Base-by-base conservation (phyloP, 805 yeast genomes). In the Peterozyma xylosa region DNA sequence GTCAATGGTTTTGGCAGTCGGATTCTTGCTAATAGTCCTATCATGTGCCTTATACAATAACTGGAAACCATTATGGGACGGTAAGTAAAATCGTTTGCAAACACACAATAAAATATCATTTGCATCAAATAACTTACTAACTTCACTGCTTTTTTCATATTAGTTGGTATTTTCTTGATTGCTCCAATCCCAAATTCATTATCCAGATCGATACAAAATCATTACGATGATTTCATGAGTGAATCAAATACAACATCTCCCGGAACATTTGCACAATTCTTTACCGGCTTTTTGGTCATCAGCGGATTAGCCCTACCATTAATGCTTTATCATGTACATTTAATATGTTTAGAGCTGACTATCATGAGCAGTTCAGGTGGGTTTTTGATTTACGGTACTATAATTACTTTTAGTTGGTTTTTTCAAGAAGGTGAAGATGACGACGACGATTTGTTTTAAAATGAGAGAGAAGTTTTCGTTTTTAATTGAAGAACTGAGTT, bases 1-100 rank as follows among this genome's bases (percentile, higher is more conserved):
- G 30, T 78, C 91, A 14, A 68, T 82, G 37, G 75, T 90, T 37
- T 73, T 91, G 37, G 91, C 98, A 2, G 71, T 88, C 53, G 99
- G 99, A 13, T 90, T 91, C 55, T 74, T 91, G 29, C 73, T 90
- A 52, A 93, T 90, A 38, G 83, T 91, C 29, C 70, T 93, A 35
- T 85, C 96, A 43, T 88, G 96, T 53, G 91, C 91, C 3, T 70
- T 93, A 18, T 87, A 75, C 66, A 80, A 84, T 45, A 90, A 89
- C 62, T 93, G 96, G 90, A 79, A 82, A 53, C 97, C 99, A 38
- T 71, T 91, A 51, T 76, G 81, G 38, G 93, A 85, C 51, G 73
- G 76, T 72, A 51, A 38, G 76, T 69, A 34, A 9, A 7, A 5
- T 3, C 5, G 17, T n/a, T 5, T 6, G 10, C 5, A n/a, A 17